These are phyloP conservation scores for Rhizopogon roseolus DNA, from an alignment of 768 basidiomycete species.

Conservation along the genomic window DNA sequence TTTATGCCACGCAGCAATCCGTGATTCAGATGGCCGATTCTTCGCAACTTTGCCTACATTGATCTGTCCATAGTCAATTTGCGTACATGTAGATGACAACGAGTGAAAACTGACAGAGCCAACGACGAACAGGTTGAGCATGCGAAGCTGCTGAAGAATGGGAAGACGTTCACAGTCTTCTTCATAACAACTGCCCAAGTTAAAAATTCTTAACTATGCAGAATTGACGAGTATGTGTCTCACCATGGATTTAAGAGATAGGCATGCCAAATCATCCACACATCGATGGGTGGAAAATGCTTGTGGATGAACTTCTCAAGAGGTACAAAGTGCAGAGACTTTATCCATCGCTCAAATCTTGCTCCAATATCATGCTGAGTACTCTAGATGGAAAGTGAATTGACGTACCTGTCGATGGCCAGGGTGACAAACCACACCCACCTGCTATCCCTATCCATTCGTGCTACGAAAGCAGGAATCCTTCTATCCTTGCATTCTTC, in stretches of 20 bases:
- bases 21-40: slow-evolving; percentile 10
- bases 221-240: neutral
- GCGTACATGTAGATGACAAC: neutral
- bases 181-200: slow-evolving; percentile 21
- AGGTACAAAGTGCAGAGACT: slow-evolving; percentile 15
- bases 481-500: slow-evolving; percentile 23
- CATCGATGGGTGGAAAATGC: slow-evolving; percentile 32
- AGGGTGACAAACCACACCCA: slow-evolving; percentile 38
- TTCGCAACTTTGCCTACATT: slow-evolving; percentile 15
- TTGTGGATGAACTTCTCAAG: slow-evolving; percentile 21
- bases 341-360: slow-evolving; percentile 34
- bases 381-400: neutral
- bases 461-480: slow-evolving; percentile 19
- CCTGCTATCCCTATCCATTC: slow-evolving; percentile 22
- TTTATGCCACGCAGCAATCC: slow-evolving; percentile 17
- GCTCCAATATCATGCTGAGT: neutral
- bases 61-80: slow-evolving; percentile 12
- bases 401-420: slow-evolving; percentile 31
- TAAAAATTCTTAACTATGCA: slow-evolving; percentile 2
- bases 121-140: slow-evolving; percentile 23
- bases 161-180: slow-evolving; percentile 28
- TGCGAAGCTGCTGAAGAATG: slow-evolving; percentile 17
- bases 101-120: slow-evolving; percentile 18
- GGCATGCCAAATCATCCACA: slow-evolving; percentile 40
- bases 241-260: slow-evolving; percentile 36